A percentile compares a stretch with the other conserved stretches of the same genome.
Conservation (phyloP, 2,329 filamentous ascomycete species). For the Boeremia lycopersici region DNA sequence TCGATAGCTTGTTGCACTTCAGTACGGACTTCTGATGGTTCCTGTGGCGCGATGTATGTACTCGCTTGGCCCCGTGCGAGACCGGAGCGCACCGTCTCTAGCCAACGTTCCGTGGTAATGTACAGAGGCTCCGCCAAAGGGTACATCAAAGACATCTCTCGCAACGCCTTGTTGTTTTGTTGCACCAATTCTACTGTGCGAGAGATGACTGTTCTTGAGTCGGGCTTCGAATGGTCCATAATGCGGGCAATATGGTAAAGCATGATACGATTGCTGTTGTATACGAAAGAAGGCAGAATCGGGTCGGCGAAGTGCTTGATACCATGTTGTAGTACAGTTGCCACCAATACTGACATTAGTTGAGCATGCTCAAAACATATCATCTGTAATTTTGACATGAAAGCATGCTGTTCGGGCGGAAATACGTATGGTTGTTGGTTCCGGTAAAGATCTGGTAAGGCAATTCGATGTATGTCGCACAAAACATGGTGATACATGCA, state of each 20-base stretch:
- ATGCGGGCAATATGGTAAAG: conserved; percentile 41
- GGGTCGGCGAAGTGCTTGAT: conserved; percentile 43
- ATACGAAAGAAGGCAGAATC: conserved; percentile 41
- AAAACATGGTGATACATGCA: conserved; percentile 45
- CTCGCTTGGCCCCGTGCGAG: conserved; percentile 34
- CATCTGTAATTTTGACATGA: conserved; percentile 34
- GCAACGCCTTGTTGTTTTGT: conserved; percentile 39
- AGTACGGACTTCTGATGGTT: conserved; percentile 31
- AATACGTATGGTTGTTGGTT: conserved; percentile 39
- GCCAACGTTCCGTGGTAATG: conserved; percentile 39
- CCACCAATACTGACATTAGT: conserved; percentile 35
- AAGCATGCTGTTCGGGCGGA: conserved; percentile 31
- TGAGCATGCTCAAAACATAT: conserved; percentile 42
- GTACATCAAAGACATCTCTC: conserved; percentile 41
- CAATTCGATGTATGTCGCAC: conserved; percentile 41
- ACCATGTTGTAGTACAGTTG: conserved; percentile 38
- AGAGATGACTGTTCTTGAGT: conserved; percentile 32
- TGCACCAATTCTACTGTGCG: conserved; percentile 39
- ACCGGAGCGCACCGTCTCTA: conserved; percentile 39
- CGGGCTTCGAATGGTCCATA: conserved; percentile 34
- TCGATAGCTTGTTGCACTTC: conserved; percentile 32
- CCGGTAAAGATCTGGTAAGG: conserved; percentile 40
- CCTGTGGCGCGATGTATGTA: conserved; percentile 39
- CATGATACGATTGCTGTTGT: conserved; percentile 44
- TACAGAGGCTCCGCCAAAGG: conserved; percentile 40